phyloP scores from a whole-genome alignment of 768 basidiomycete genomes.

The Kockovaella imperatae region DNA sequence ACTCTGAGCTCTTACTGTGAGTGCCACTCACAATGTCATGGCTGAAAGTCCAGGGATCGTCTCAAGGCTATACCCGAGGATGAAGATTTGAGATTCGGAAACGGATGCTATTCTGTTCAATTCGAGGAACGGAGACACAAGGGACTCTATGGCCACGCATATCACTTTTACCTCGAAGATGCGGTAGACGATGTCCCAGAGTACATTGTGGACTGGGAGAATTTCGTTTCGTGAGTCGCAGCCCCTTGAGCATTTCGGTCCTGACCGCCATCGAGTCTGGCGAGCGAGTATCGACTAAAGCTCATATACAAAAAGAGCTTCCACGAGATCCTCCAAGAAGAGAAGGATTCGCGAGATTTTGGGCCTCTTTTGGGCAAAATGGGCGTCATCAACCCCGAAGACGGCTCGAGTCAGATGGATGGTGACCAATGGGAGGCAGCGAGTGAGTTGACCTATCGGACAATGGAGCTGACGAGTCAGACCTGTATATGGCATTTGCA shows the following conservation, averaged over 20 bases:
- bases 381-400: conserved; percentile 77
- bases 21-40: conserved; percentile 43
- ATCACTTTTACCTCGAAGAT: conserved; percentile 86
- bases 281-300: conserved; percentile 67
- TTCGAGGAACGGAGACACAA: conserved; percentile 63
- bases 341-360: conserved; percentile 71
- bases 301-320: conserved; percentile 79
- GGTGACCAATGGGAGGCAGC: conserved; percentile 97
- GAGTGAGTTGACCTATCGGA: conserved; percentile 63
- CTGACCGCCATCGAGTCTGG: conserved; percentile 51
- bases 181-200: conserved; percentile 97
- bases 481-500: conserved; percentile 89
- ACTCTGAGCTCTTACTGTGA: conserved; percentile 73
- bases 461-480: conserved; percentile 47
- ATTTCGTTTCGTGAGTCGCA: conserved; percentile 66
- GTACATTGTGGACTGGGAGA: conserved; percentile 92
- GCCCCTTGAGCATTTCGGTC: not conserved
- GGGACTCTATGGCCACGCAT: conserved; percentile 77
- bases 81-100: conserved; percentile 74
- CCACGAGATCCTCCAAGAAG: conserved; percentile 76
- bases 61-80: conserved; percentile 64
- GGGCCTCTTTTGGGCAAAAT: conserved; percentile 75
- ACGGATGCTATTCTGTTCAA: conserved; percentile 77
- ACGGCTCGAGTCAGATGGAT: conserved; percentile 88
- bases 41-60: too few species aligned